Base-by-base conservation (phyloP, 2,329 filamentous ascomycete genomes). In the Hypoxylon sp. region DNA sequence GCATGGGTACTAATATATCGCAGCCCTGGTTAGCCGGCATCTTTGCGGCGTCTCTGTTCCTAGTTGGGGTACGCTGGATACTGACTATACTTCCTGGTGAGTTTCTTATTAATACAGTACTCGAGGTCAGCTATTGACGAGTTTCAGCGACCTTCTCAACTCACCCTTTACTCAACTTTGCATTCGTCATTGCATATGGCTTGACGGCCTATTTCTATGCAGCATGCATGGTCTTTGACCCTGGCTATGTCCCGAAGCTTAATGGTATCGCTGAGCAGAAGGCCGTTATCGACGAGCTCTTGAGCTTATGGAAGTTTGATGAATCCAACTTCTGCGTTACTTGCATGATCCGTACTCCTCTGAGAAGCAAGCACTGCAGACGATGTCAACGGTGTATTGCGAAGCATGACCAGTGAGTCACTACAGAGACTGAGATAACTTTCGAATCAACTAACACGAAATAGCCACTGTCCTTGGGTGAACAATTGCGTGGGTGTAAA, bases 401-500 rank as follows among this genome's bases (percentile, higher is more conserved):
- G 57, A 97, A 96, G 79, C 93, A 97, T 80, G 96, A 99, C 76
- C 96, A 99, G 93, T 96, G 80, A 85, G 92, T 85, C 24, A 38
- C 16, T 42, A n/a, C 22, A 2, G 12, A 11, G 16, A 5, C 4
- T 20, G 2, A 24, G 2, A n/a, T n/a, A 20, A 40, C 52, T 2
- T 14, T 44, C 14, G 18, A 16, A 44, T 52, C 24, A 22, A 55
- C 76, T 77, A 72, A 79, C 57, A 4, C 12, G 9, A 16, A 28
- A 3, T 59, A 96, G 93, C 75, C 96, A 99, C 76, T 99, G 96
- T 75, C 96, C 96, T 0, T 99, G 96, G 96, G 92, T 98, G 22
- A 92, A 97, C 80, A 98, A 97, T 79, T 99, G 96, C 74, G 88
- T 99, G 42, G 96, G 93, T 44, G 87, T 96, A 68, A 98, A 98